Conservation (phyloP, 169 alveolate genomes). For the Eimeria zaria region DNA sequence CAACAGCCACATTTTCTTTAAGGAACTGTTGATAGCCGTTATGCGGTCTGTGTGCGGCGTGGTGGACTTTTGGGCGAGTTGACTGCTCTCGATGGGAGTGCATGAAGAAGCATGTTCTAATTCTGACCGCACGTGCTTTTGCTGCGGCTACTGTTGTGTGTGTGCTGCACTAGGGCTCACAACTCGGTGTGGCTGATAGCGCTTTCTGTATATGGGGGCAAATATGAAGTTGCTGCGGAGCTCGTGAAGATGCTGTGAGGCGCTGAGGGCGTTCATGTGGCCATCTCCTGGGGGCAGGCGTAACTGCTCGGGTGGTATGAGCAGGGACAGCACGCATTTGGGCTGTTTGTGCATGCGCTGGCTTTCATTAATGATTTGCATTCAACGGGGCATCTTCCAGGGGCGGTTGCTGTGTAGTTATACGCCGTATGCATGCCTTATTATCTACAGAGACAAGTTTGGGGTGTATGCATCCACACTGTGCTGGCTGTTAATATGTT, state of each 20-base stretch:
- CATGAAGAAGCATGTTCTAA: background rate
- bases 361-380: background rate
- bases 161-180: conserved; percentile 44
- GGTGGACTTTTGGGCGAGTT: background rate
- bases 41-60: background rate
- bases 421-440: background rate
- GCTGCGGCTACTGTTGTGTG: conserved; percentile 26
- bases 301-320: background rate
- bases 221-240: conserved; percentile 37
- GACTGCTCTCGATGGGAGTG: background rate
- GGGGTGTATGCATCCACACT: background rate
- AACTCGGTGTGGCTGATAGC: conserved; percentile 57
- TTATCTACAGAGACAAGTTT: background rate
- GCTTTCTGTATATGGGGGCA: conserved; percentile 19
- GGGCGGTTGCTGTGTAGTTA: background rate
- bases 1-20: background rate
- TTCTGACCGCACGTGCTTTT: background rate
- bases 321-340: background rate
- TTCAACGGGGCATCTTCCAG: background rate
- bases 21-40: background rate
- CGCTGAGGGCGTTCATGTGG: conserved; percentile 2
- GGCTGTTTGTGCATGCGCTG: background rate
- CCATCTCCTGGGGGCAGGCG: background rate
- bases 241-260: conserved; percentile 52
- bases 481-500: background rate